Base-by-base conservation (phyloP, 1,284 basidiomycete genomes). In the Papiliotrema fonsecae region DNA sequence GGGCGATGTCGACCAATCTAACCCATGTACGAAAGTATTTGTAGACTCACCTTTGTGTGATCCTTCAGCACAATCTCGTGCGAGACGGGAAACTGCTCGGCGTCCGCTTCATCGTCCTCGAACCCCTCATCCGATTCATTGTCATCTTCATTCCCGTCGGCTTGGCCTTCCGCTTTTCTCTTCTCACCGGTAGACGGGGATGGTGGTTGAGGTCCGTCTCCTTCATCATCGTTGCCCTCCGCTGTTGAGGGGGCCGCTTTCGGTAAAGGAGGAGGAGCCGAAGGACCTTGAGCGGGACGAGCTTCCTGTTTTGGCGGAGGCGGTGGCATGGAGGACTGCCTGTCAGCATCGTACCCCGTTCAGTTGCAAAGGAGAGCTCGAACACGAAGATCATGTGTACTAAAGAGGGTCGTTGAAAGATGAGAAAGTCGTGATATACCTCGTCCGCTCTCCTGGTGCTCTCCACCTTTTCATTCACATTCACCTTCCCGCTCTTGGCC, bases 51-150 rank as follows among this genome's bases (percentile, higher is more conserved):
- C 69, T 97, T 98, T 16, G 82, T 86, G 69, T 98, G 94, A 71
- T 96, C 91, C 68, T 93, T 92, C 64, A 98, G 78, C 13, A 81
- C 73, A 49, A 94, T 81, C 76, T 96, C 90, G 67, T 97, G 91
- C 3, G 72, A 72, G 6, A 76, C 65, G 0, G 78, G 77, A 24
- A 73, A 67, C 40, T 64, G 51, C 45, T 73, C 72, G 13, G 57
- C 54, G 31, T 73, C 69, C 16, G 66, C 62, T 40, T 67, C 70
- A n/a, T 60, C 55, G 14, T 67, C 63, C 28, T 61, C 60, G 10
- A 50, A 54, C 18, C 49, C 49, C 6, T 54, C 57, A n/a, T 56
- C 56, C n/a, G 50, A 51, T 11, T 65, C 58, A 14, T 57, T 56
- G 9, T 62, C 60, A 19, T 62, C 58, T 4, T 57, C 61, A 4